Percentiles rank a stretch among this genome's conserved stretches.
Conservation (phyloP, 495 filamentous ascomycete genomes). For the Polyplosphaeria fusca region DNA sequence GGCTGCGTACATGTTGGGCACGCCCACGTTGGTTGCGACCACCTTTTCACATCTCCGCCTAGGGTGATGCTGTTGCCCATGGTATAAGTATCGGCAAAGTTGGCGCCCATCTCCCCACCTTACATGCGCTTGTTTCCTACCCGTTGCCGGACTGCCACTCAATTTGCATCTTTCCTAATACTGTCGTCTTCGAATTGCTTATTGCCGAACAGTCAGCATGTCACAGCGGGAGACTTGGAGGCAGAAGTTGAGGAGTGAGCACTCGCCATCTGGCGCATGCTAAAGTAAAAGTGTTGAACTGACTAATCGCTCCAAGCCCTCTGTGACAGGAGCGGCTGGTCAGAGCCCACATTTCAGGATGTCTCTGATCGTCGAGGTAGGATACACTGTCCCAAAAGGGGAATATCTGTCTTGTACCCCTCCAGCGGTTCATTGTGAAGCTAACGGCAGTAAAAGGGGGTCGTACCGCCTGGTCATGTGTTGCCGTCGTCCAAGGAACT, state of each 20-base stretch:
- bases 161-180: too few relatives aligned
- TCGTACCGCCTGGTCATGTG: conserved; percentile 33
- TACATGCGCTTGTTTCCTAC: too few relatives aligned
- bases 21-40: too few relatives aligned
- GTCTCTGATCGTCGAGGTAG: conserved; percentile 34
- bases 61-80: too few relatives aligned
- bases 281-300: too few relatives aligned
- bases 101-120: too few relatives aligned
- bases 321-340: conserved; percentile 1
- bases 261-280: not conserved
- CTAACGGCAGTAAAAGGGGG: conserved; percentile 21
- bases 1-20: too few relatives aligned
- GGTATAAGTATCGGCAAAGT: too few relatives aligned
- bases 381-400: not conserved
- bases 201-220: conserved; percentile 9
- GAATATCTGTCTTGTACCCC: not conserved
- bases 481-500: conserved; percentile 15
- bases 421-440: not conserved
- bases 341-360: conserved; percentile 23
- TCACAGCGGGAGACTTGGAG: conserved; percentile 10
- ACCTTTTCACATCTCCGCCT: too few relatives aligned
- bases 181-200: too few relatives aligned
- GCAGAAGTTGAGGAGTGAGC: conserved; percentile 19
- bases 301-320: too few relatives aligned
- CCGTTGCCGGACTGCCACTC: too few relatives aligned